Evolutionary conservation across 768 basidiomycete species (phyloP).

Genomic region (Amylocystis lapponica): DNA sequence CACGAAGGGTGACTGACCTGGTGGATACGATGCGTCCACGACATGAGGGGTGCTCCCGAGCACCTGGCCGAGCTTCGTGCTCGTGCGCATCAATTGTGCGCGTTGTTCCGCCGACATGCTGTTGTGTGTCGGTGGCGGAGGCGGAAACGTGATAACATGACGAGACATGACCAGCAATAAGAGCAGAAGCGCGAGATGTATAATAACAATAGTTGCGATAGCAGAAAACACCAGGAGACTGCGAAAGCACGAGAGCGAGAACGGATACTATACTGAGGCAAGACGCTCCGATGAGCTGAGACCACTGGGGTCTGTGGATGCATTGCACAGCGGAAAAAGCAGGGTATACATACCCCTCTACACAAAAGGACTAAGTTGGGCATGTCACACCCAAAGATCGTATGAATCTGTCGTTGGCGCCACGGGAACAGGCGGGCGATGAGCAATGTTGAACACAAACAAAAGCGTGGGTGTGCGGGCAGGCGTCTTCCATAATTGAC

Average conservation of each 20-base stretch:
- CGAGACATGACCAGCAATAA: slow-evolving; percentile 8
- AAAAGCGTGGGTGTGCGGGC: too few species aligned
- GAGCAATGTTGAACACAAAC: too few species aligned
- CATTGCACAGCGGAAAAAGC: background rate
- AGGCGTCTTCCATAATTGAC: too few species aligned
- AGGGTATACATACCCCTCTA: background rate
- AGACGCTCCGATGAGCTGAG: background rate
- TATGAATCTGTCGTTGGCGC: too few species aligned
- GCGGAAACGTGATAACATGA: slow-evolving; percentile 22
- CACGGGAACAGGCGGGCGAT: too few species aligned
- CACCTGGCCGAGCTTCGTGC: slow-evolving; percentile 54
- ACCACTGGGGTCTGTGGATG: background rate
- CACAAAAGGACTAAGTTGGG: background rate
- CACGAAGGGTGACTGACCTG: slow-evolving; percentile 2
- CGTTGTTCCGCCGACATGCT: slow-evolving; percentile 45
- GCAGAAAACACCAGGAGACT: background rate
- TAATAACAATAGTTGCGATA: background rate
- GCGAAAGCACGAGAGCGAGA: background rate
- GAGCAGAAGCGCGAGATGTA: background rate
- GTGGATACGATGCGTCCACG: slow-evolving; percentile 29
- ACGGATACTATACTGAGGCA: background rate
- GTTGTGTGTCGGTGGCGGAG: slow-evolving; percentile 57
- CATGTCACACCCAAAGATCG: too few species aligned
- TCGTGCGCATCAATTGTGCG: slow-evolving; percentile 48
- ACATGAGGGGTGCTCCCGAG: slow-evolving; percentile 57